phyloP scores from a whole-genome alignment of 192 early-diverging fungal species.

The Coemansia sp. region DNA sequence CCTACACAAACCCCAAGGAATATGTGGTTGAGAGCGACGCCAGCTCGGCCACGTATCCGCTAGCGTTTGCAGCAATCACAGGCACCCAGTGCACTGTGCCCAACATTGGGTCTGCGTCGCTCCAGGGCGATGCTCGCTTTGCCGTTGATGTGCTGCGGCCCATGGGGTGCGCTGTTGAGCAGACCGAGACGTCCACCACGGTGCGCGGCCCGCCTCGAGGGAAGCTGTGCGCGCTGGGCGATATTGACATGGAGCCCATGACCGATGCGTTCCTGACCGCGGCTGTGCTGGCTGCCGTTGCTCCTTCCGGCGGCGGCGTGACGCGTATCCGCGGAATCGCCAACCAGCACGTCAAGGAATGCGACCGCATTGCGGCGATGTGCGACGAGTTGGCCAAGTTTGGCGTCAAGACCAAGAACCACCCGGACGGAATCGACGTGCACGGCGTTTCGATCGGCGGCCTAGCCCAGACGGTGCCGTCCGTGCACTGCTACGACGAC shows the following conservation, averaged over 20 bases:
- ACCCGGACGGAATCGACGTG: slow-evolving; percentile 90
- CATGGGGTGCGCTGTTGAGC: slow-evolving; percentile 91
- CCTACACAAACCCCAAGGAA: slow-evolving; percentile 77
- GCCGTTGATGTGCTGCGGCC: slow-evolving; percentile 84
- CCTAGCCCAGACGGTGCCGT: slow-evolving; percentile 57
- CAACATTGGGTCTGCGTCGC: slow-evolving; percentile 88
- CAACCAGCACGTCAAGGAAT: slow-evolving; percentile 98
- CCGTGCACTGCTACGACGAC: slow-evolving; percentile 94
- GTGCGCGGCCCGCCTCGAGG: slow-evolving; percentile 82
- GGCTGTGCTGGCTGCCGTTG: slow-evolving; percentile 87
- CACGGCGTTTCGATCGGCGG: slow-evolving; percentile 60
- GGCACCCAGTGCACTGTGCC: slow-evolving; percentile 83
- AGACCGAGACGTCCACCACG: slow-evolving; percentile 86
- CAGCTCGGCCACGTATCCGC: slow-evolving; percentile 94
- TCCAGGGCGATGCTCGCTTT: slow-evolving; percentile 92
- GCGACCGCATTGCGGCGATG: slow-evolving; percentile 97
- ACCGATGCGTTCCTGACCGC: slow-evolving; percentile 99
- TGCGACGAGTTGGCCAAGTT: slow-evolving; percentile 88
- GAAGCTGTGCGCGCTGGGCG: slow-evolving; percentile 64
- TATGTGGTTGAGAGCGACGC: slow-evolving; percentile 97
- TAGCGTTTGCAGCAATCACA: slow-evolving; percentile 95
- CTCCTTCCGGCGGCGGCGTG: slow-evolving; percentile 59
- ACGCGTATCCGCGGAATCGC: slow-evolving; percentile 94
- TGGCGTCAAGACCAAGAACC: slow-evolving; percentile 79
- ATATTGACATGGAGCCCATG: slow-evolving; percentile 98